Evolutionary conservation across 257 asterid species (phyloP).

Genomic region (Ilex asprella): DNA sequence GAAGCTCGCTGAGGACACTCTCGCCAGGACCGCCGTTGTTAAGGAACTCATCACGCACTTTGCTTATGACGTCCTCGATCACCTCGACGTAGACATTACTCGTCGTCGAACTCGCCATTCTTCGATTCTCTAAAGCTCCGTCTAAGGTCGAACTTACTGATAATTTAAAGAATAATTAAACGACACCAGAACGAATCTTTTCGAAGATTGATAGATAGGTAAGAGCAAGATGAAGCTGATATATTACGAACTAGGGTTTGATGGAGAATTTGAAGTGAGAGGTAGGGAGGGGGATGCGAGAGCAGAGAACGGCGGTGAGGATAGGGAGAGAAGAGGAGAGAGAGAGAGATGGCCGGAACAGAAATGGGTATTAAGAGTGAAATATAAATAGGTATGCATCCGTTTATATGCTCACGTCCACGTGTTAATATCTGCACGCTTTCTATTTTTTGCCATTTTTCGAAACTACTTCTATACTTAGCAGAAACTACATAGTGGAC

Average conservation of each 20-base stretch:
- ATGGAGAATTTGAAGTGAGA: slow-evolving; percentile 9
- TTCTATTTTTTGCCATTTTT: too few species aligned
- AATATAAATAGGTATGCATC: slow-evolving; percentile 68
- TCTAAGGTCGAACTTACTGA: background rate
- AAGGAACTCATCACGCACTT: slow-evolving; percentile 76
- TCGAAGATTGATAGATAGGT: background rate
- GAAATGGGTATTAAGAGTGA: slow-evolving; percentile 27
- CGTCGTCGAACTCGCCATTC: slow-evolving; percentile 72
- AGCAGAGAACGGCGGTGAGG: background rate
- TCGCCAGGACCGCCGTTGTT: slow-evolving; percentile 87
- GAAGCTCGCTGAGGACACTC: slow-evolving; percentile 72
- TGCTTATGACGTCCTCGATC: slow-evolving; percentile 87
- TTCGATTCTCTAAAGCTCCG: slow-evolving; percentile 13
- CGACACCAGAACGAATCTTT: background rate
- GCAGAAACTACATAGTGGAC: too few species aligned
- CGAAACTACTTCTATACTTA: too few species aligned
- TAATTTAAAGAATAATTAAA: background rate
- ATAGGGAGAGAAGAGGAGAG: background rate
- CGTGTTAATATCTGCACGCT: slow-evolving; percentile 21
- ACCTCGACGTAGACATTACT: slow-evolving; percentile 73
- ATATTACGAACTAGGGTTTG: slow-evolving; percentile 11
- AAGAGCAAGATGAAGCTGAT: background rate
- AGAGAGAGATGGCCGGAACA: slow-evolving; percentile 25
- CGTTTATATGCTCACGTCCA: slow-evolving; percentile 25
- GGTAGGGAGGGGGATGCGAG: slow-evolving; percentile 11